Evolutionary conservation across 2,329 filamentous ascomycete species (phyloP), one percentile per base, ranked within the genome.

Genomic region (Endothia cerciana): DNA sequence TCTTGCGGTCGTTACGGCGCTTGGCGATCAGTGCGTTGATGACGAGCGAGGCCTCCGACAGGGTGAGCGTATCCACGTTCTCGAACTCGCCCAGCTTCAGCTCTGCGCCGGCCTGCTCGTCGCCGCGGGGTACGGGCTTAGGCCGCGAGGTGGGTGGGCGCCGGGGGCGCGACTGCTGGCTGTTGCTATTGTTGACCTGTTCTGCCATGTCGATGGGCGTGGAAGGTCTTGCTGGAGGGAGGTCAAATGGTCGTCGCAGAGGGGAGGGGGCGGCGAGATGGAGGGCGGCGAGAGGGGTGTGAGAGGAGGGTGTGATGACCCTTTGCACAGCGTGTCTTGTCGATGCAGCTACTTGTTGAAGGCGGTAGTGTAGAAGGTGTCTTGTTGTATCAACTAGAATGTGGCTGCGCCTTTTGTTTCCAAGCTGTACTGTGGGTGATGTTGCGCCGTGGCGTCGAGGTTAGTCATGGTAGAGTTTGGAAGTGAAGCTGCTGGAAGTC

Each of bases 41-140:
- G 74, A 99, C 91, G 60, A 97, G 87, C 72, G 93, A 88, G 1
- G 95, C 94, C 80, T 98, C 95, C 41, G 93, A 97, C 62, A 97
- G 87, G 56, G 94, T 97, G 69, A 99, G 84, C 6, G 94, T 94
- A 76, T 95, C 93, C 71, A 96, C 93, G 74, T 94, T 85, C 73
- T 96, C 89, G 80, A 98, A 97, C 76, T 97, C 94, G 80, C 95
- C 95, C 13, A 99, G 90, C 77, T 90, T 91, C 70, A 98, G 88
- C 64, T 88, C 88, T 8, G 87, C 83, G 60, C 90, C 89, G 30
- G 94, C 94, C 81, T 97, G 93, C 78, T 98, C 94, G 77, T 97
- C 94, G 75, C 91, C 91, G 65, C 88, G 85, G 58, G 86, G 86
- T 55, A 84, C 81, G 69, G 89, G 90, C 79, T 91, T 92, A 68